These are phyloP conservation scores for Afroboletus lepidellus DNA, from an alignment of 1,284 basidiomycete species.

Conservation along the genomic window DNA sequence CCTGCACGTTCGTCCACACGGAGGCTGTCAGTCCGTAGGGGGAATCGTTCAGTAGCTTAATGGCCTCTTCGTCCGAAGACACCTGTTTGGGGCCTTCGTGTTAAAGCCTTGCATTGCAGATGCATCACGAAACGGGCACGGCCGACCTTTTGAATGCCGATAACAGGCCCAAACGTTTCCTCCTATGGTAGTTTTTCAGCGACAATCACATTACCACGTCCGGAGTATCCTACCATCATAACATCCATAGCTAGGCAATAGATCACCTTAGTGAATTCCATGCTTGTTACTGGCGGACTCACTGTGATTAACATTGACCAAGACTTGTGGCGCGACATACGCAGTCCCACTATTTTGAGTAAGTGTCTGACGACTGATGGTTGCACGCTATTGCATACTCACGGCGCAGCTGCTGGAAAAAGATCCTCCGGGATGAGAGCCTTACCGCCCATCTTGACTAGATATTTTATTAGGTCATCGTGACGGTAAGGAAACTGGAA, in stretches of 20 bases:
- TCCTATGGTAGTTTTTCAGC: conserved; percentile 44
- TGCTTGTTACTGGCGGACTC: conserved; percentile 31
- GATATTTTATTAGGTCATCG: neutral
- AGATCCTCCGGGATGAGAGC: conserved; percentile 69
- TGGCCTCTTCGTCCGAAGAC: conserved; percentile 79
- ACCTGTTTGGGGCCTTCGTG: conserved; percentile 44
- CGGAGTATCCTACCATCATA: conserved; percentile 64
- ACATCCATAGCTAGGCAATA: conserved; percentile 76
- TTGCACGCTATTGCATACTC: conserved; percentile 23
- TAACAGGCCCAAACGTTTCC: conserved; percentile 87
- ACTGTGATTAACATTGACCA: conserved; percentile 87
- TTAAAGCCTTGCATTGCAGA: neutral
- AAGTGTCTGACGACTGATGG: neutral
- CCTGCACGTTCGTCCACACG: conserved; percentile 81
- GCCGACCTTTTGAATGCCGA: conserved; percentile 85
- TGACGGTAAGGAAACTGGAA: neutral
- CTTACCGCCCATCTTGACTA: conserved; percentile 78
- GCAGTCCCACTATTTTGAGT: conserved; percentile 62
- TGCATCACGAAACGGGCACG: neutral
- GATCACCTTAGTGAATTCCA: conserved; percentile 1
- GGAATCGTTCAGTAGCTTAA: conserved; percentile 95
- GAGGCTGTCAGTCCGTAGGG: conserved; percentile 91
- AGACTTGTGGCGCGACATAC: conserved; percentile 86
- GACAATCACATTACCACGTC: neutral
- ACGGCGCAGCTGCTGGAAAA: conserved; percentile 72